Evolutionary conservation across 331 rosid genomes (phyloP).

Genomic region (Spiraea crenata): DNA sequence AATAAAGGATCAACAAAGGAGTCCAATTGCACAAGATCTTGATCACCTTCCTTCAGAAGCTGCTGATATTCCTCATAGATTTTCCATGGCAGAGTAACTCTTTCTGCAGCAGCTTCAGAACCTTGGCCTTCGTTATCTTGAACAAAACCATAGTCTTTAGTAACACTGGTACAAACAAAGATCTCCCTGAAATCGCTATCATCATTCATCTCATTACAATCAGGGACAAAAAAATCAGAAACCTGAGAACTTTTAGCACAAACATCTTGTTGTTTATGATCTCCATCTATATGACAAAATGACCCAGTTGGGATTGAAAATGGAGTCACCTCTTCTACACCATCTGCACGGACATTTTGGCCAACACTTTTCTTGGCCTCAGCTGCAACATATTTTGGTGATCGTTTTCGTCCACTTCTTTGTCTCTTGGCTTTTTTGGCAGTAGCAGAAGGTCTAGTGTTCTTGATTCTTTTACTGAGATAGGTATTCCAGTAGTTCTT

Average conservation of each 20-base stretch:
- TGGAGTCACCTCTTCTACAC: background rate
- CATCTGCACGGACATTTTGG: background rate
- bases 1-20: conserved; percentile 22
- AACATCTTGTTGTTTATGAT: background rate
- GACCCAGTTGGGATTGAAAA: background rate
- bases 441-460: background rate
- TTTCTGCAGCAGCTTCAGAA: background rate
- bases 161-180: background rate
- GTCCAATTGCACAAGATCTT: conserved; percentile 23
- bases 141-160: background rate
- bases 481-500: conserved; percentile 39
- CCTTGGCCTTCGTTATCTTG: background rate
- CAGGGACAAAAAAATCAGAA: background rate
- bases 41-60: conserved; percentile 24
- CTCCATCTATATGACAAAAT: background rate
- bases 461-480: conserved; percentile 21
- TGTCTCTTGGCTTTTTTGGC: background rate
- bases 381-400: background rate
- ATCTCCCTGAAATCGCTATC: background rate
- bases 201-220: background rate
- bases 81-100: background rate
- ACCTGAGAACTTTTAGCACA: background rate
- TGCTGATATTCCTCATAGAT: conserved; percentile 12
- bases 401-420: background rate
- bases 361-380: background rate